Evolutionary conservation across 2,329 filamentous ascomycete species (phyloP).

Genomic region (Cladobotryum protrusum): DNA sequence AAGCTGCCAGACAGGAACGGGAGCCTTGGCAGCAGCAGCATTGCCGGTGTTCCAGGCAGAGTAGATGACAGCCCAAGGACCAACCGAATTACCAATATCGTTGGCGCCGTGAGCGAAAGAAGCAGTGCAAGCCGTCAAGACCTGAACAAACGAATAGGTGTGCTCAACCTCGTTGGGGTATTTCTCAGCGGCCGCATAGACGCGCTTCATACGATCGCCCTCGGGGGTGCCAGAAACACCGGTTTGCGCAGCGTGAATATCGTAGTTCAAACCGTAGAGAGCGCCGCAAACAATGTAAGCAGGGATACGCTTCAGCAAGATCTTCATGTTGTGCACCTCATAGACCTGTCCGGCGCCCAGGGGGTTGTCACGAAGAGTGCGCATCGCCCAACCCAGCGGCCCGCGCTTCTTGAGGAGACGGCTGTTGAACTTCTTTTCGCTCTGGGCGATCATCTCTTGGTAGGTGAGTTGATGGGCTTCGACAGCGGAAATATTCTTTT

Average conservation of each 20-base stretch:
- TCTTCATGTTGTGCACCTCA: conserved; percentile 64
- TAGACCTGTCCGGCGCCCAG: conserved; percentile 68
- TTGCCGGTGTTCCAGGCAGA: conserved; percentile 58
- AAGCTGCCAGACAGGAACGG: conserved; percentile 70
- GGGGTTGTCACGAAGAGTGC: conserved; percentile 65
- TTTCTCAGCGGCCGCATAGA: conserved; percentile 58
- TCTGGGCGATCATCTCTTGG: conserved; percentile 54
- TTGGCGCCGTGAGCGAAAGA: conserved; percentile 74
- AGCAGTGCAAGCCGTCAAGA: conserved; percentile 64
- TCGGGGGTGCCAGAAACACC: conserved; percentile 18
- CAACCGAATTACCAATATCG: conserved; percentile 67
- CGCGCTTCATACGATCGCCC: conserved; percentile 34
- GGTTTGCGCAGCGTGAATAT: conserved; percentile 54
- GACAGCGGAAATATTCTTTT: conserved; percentile 38
- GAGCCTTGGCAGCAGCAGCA: conserved; percentile 54
- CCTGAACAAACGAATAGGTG: conserved; percentile 60
- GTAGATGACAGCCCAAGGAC: conserved; percentile 66
- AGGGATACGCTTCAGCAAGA: conserved; percentile 58
- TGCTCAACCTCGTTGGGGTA: conserved; percentile 67
- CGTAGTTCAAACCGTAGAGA: conserved; percentile 74
- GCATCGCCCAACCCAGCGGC: conserved; percentile 79
- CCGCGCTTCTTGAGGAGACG: conserved; percentile 57
- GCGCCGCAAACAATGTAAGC: conserved; percentile 56
- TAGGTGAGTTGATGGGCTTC: conserved; percentile 50
- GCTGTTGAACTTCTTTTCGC: conserved; percentile 52